Percentiles rank a stretch among this genome's conserved stretches.
phyloP scores from a whole-genome alignment of 2,329 filamentous ascomycete species.

The Fusarium sp. region DNA sequence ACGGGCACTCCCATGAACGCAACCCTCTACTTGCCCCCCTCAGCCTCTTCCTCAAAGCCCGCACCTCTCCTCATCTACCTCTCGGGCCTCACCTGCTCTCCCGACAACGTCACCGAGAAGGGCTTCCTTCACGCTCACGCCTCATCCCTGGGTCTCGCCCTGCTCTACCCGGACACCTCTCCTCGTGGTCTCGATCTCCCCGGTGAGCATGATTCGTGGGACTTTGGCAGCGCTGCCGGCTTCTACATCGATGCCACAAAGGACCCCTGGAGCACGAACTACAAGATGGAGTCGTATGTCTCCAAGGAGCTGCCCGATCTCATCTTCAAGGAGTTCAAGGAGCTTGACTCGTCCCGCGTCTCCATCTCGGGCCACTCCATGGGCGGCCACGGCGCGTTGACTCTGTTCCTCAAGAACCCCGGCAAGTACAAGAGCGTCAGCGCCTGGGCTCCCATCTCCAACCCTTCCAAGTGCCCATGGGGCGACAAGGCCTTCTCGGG shows the following conservation, averaged over 20 bases:
- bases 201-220: constrained; percentile 89
- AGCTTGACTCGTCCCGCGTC: constrained; percentile 78
- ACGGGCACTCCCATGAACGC: constrained; percentile 93
- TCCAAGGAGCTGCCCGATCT: constrained; percentile 86
- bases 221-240: constrained; percentile 92
- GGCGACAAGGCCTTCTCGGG: constrained; percentile 95
- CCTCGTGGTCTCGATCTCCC: constrained; percentile 86
- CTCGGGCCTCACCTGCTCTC: constrained; percentile 94
- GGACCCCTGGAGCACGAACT: constrained; percentile 81
- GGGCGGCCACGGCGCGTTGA: constrained; percentile 96
- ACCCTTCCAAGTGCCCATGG: constrained; percentile 91
- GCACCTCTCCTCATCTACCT: constrained; percentile 94
- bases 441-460: constrained; percentile 91
- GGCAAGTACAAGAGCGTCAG: constrained; percentile 90
- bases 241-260: constrained; percentile 94
- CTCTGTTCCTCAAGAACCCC: constrained; percentile 92
- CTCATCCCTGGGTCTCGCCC: constrained; percentile 85
- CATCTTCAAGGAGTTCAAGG: constrained; percentile 80
- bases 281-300: constrained; percentile 97
- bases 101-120: constrained; percentile 86
- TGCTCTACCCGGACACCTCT: constrained; percentile 95
- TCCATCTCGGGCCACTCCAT: constrained; percentile 96
- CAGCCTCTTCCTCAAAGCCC: constrained; percentile 67
- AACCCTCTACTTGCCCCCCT: constrained; percentile 90
- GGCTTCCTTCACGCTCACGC: constrained; percentile 94